Base-by-base conservation (phyloP, 2,329 filamentous ascomycete genomes). In the Talaromyces sp. region DNA sequence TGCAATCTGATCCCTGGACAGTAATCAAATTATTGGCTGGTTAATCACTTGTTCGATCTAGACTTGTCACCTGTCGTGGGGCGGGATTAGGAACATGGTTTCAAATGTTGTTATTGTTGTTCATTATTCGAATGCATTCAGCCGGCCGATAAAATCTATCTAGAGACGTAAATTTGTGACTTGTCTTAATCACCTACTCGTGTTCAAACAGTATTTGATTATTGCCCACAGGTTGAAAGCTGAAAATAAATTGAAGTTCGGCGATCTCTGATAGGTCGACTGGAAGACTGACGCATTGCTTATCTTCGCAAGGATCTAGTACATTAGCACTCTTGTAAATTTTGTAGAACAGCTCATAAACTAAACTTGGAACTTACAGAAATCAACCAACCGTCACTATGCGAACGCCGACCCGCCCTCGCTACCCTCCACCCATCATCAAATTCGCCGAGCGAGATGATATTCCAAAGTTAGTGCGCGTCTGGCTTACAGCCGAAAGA, bases 391-490 rank as follows among this genome's bases (percentile, higher is more conserved):
- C 11, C 33, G 24, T 56, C 37, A 45, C 13, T 33, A 59, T 59
- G 56, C 56, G 56, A 45, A 59, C 56, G 11, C 24, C 16, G 22
- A 19, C n/a, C 19, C 56, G 33, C 14, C 22, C 35, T 45, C 39
- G 39, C 39, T 59, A 11, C 24, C 56, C 56, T 43, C 19, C 22
- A 11, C 56, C 56, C 35, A 45, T 59, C 37, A 45, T 59, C 8
- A 37, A 45, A 45, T 59, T 59, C 37, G 56, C 56, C 19, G 56
- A 59, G 19, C 37, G 56, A 59, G 35, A 59, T 45, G 37, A 45
- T 31, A 59, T 59, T 14, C 56, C 37, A 14, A 37, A 59, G 33
- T 45, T 59, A 16, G 37, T 59, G 14, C 37, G 39, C 19, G 56
- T 59, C 22, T 43, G 56, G 37, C 56, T 59, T 9, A 37, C 35